These are phyloP conservation scores for Fusarium armeniacum DNA, from an alignment of 2,329 filamentous ascomycete species.

Conservation along the genomic window DNA sequence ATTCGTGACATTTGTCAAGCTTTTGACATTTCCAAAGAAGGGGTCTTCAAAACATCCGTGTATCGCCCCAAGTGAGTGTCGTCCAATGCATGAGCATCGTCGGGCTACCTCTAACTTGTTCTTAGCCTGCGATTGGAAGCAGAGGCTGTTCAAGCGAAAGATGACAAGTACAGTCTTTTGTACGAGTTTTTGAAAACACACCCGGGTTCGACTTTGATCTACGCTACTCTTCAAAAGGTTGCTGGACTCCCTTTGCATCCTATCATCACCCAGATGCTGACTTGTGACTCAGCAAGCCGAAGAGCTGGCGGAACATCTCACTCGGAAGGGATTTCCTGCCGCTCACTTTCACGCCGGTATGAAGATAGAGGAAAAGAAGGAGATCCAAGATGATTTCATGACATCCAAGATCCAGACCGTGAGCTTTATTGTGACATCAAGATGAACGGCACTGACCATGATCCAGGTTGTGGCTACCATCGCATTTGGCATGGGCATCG, in stretches of 20 bases:
- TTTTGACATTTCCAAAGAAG: slow-evolving; percentile 62
- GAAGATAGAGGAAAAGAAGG: slow-evolving; percentile 59
- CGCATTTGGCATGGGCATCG: slow-evolving; percentile 72
- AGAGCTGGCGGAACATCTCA: slow-evolving; percentile 57
- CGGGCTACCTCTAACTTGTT: not conserved
- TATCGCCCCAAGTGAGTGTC: slow-evolving; percentile 66
- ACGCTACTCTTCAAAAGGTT: slow-evolving; percentile 69
- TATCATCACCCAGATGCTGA: slow-evolving; percentile 10
- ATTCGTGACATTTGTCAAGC: slow-evolving; percentile 66
- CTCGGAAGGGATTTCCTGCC: slow-evolving; percentile 57
- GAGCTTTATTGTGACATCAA: not conserved
- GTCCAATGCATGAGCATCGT: fast-evolving
- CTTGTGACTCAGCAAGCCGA: slow-evolving; percentile 59
- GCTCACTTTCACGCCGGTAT: slow-evolving; percentile 66
- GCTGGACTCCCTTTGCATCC: not conserved
- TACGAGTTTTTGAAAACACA: slow-evolving; percentile 64
- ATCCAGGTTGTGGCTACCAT: slow-evolving; percentile 62
- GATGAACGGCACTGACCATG: not conserved
- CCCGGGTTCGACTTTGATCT: slow-evolving; percentile 70
- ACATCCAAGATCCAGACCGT: slow-evolving; percentile 57
- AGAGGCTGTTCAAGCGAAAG: slow-evolving; percentile 57
- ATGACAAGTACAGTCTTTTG: slow-evolving; percentile 62
- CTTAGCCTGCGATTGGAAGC: slow-evolving; percentile 66
- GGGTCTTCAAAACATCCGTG: slow-evolving; percentile 70
- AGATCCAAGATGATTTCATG: slow-evolving; percentile 68